Evolutionary conservation across 441 rosid species (phyloP).

Genomic region (Erysimum cheiri): DNA sequence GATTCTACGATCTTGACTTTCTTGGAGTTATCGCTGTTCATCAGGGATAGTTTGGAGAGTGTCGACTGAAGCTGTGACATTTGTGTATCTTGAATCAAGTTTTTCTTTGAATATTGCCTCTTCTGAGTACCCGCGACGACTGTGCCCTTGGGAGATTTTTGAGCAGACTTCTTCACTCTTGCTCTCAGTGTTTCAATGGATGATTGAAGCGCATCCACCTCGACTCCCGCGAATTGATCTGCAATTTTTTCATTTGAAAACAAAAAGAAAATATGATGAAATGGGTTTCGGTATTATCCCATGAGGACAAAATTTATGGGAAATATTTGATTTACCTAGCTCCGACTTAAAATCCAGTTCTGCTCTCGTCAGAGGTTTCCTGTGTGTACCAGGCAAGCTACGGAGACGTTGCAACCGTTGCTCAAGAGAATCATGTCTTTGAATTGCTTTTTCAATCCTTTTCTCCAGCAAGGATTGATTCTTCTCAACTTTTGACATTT

Average conservation of each 20-base stretch:
- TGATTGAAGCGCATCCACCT: slow-evolving; percentile 74
- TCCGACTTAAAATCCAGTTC: slow-evolving; percentile 85
- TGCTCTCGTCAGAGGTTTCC: slow-evolving; percentile 86
- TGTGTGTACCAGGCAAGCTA: slow-evolving; percentile 78
- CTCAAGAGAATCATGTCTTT: slow-evolving; percentile 62
- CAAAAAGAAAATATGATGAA: slow-evolving; percentile 5
- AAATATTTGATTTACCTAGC: slow-evolving; percentile 63
- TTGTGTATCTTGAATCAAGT: slow-evolving; percentile 58
- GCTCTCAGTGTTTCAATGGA: slow-evolving; percentile 74
- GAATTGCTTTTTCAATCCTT: slow-evolving; percentile 58
- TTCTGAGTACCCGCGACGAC: slow-evolving; percentile 3
- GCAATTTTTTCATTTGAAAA: slow-evolving; percentile 34
- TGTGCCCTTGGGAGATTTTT: slow-evolving; percentile 52
- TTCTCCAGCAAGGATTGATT: slow-evolving; percentile 68
- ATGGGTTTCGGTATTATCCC: not conserved
- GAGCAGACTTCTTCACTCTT: slow-evolving; percentile 60
- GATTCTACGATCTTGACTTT: slow-evolving; percentile 79
- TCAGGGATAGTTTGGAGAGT: slow-evolving; percentile 71
- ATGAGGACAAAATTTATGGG: not conserved
- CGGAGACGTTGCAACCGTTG: slow-evolving; percentile 70
- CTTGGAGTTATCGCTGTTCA: slow-evolving; percentile 72
- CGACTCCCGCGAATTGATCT: slow-evolving; percentile 76
- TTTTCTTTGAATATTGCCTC: slow-evolving; percentile 44
- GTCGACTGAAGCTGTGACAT: slow-evolving; percentile 76
- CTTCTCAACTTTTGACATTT: slow-evolving; percentile 70